Conservation (phyloP, 352 stramenopile species). For the Phytophthora chlamydospora region DNA sequence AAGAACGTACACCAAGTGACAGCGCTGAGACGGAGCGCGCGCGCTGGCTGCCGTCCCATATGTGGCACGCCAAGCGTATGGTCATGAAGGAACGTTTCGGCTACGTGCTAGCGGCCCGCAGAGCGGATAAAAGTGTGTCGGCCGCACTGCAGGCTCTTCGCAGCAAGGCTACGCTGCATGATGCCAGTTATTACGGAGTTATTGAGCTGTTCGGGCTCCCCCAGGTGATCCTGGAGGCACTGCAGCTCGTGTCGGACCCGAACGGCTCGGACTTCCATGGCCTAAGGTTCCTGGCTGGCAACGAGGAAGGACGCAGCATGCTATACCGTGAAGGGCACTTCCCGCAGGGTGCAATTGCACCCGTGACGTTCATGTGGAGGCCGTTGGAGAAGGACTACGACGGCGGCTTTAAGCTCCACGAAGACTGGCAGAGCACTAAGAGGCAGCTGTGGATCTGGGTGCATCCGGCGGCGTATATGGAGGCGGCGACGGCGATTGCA, state of each 20-base stretch:
- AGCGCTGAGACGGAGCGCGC: slow-evolving; percentile 12
- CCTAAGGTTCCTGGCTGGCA: slow-evolving; percentile 53
- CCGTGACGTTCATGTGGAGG: slow-evolving; percentile 80
- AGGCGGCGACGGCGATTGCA: slow-evolving; percentile 65
- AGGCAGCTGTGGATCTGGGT: slow-evolving; percentile 84
- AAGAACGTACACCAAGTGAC: not conserved
- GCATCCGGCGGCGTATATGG: slow-evolving; percentile 76
- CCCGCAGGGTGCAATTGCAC: slow-evolving; percentile 64
- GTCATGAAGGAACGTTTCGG: slow-evolving; percentile 60
- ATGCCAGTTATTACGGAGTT: slow-evolving; percentile 68
- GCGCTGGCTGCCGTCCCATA: slow-evolving; percentile 68
- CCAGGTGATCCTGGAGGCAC: slow-evolving; percentile 59
- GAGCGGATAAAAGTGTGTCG: slow-evolving; percentile 70
- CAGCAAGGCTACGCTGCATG: slow-evolving; percentile 58
- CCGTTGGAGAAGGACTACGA: slow-evolving; percentile 46
- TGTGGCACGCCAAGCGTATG: slow-evolving; percentile 86
- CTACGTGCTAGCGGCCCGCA: slow-evolving; percentile 47
- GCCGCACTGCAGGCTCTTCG: slow-evolving; percentile 64
- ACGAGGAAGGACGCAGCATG: slow-evolving; percentile 55
- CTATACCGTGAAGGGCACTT: slow-evolving; percentile 66
- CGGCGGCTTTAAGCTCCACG: slow-evolving; percentile 38
- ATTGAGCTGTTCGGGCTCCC: slow-evolving; percentile 70
- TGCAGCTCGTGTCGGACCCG: slow-evolving; percentile 73
- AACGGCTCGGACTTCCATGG: slow-evolving; percentile 70
- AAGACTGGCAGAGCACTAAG: slow-evolving; percentile 53